phyloP scores from a whole-genome alignment of 768 basidiomycete species.

The Paxillus involutus region DNA sequence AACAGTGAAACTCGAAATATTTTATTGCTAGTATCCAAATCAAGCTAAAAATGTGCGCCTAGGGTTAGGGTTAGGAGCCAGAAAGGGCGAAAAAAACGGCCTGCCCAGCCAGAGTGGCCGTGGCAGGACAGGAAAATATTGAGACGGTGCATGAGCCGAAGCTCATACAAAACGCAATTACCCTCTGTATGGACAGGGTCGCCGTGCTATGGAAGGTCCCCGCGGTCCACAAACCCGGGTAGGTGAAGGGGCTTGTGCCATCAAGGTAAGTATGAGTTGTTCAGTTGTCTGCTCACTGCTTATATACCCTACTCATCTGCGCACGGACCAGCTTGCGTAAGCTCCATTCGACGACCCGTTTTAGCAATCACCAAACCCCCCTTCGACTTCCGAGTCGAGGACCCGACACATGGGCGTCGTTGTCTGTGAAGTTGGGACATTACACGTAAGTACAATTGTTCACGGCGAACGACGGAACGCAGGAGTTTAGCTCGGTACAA shows the following conservation, averaged over 20 bases:
- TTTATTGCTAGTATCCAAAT: too few relatives aligned
- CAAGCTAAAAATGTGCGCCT: slow-evolving; percentile 2
- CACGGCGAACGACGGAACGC: too few relatives aligned
- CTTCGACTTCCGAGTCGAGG: too few relatives aligned
- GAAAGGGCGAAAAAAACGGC: slow-evolving; percentile 28
- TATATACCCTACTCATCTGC: slow-evolving; percentile 28
- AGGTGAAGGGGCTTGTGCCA: slow-evolving; percentile 50
- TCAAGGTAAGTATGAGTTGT: slow-evolving; percentile 58
- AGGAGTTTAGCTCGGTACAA: too few relatives aligned
- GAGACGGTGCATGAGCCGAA: slow-evolving; percentile 45
- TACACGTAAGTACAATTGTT: too few relatives aligned
- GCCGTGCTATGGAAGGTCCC: slow-evolving; percentile 33
- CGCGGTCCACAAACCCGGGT: slow-evolving; percentile 51
- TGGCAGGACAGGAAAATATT: slow-evolving; percentile 47
- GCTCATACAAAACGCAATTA: slow-evolving; percentile 40
- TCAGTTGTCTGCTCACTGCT: not conserved
- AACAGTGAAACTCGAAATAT: too few relatives aligned
- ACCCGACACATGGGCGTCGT: too few relatives aligned
- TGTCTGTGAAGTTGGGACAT: too few relatives aligned
- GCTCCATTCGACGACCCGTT: not conserved
- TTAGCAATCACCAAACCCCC: not conserved
- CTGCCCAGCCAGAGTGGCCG: slow-evolving; percentile 44
- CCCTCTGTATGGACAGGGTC: slow-evolving; percentile 32
- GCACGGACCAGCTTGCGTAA: slow-evolving; percentile 26
- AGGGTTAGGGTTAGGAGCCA: slow-evolving; percentile 41